Conservation (phyloP, 2,329 filamentous ascomycete genomes). For the Rutstroemia sp. region DNA sequence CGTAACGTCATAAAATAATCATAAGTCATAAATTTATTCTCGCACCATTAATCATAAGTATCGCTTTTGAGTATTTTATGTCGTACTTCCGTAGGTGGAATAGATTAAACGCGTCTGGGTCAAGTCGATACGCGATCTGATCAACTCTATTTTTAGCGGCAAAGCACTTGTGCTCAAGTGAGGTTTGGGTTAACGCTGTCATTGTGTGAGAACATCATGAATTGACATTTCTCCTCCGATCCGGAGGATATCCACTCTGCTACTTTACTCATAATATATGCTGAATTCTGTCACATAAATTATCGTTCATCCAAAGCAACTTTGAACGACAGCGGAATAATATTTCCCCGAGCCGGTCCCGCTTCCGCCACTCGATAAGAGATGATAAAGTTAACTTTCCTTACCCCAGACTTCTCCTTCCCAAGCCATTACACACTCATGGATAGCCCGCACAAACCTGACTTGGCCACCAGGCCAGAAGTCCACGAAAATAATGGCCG, state of each 20-base stretch:
- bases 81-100: not conserved
- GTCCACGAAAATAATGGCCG: slow-evolving; percentile 30
- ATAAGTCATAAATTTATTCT: not conserved
- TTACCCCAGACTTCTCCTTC: not conserved
- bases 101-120: not conserved
- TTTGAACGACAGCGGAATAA: no score
- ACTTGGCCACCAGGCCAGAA: slow-evolving; percentile 35
- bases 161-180: not conserved
- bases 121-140: not conserved
- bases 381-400: not conserved
- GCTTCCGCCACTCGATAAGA: no score
- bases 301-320: no score
- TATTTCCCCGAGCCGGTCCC: no score
- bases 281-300: no score
- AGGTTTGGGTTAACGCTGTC: no score
- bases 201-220: no score
- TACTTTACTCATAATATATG: no score
- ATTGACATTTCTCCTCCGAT: no score
- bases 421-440: slow-evolving; percentile 14
- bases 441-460: slow-evolving; percentile 27
- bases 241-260: no score
- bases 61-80: not conserved
- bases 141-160: not conserved
- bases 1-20: not conserved
- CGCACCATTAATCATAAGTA: not conserved